Conservation (phyloP, 2,329 filamentous ascomycete species). For the Nemania bipapillata region DNA sequence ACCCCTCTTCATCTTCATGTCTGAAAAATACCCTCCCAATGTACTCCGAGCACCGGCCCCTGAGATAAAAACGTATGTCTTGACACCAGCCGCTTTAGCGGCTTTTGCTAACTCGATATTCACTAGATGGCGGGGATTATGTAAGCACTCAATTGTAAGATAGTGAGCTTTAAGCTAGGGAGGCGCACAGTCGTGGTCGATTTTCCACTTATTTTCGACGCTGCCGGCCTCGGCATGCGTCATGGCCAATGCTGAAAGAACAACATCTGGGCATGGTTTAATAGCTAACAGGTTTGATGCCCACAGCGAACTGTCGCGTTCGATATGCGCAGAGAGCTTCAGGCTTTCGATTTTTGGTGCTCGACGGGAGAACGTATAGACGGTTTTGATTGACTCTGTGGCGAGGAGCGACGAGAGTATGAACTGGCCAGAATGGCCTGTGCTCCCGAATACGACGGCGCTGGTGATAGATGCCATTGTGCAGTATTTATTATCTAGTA, state of each 20-base stretch:
- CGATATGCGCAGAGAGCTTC: background rate
- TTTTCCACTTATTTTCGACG: conserved; percentile 10
- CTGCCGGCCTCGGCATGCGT: background rate
- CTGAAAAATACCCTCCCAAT: background rate
- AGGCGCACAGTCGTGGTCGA: conserved; percentile 4
- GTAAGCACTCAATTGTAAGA: background rate
- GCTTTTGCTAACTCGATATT: conserved; percentile 9
- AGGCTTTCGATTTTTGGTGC: conserved; percentile 5
- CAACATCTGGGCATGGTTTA: background rate
- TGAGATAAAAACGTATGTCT: conserved; percentile 5
- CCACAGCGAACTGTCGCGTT: conserved; percentile 4
- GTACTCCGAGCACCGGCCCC: background rate
- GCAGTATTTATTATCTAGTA: background rate
- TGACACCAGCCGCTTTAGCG: background rate
- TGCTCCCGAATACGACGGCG: conserved; percentile 7
- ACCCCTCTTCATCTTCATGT: conserved; percentile 13
- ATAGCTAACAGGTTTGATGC: background rate
- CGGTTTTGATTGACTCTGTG: background rate
- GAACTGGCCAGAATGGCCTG: conserved; percentile 16
- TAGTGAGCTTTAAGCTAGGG: background rate
- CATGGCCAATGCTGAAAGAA: conserved; percentile 7
- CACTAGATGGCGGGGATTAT: background rate
- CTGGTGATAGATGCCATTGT: conserved; percentile 7
- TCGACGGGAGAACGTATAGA: conserved; percentile 9
- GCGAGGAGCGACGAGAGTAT: conserved; percentile 13